phyloP scores from a whole-genome alignment of 1,284 basidiomycete species.

The Ustilago hordei region DNA sequence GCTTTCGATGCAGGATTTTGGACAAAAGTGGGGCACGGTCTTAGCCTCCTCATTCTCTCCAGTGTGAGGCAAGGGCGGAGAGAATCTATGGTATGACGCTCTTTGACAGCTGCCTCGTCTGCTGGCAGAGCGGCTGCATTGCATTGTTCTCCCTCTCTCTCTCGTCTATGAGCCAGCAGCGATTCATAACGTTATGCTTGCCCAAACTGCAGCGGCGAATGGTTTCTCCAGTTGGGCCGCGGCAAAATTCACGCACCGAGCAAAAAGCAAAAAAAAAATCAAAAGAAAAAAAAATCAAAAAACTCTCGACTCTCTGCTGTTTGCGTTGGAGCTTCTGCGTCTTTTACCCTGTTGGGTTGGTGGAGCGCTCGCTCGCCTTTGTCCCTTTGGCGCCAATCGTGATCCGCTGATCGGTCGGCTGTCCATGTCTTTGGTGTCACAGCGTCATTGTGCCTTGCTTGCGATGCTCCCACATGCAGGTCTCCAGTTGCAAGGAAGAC shows the following conservation, averaged over 20 bases:
- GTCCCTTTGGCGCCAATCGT: neutral
- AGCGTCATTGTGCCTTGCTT: slow-evolving; percentile 28
- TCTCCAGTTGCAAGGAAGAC: neutral
- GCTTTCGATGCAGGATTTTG: slow-evolving; percentile 11
- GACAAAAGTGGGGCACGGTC: slow-evolving; percentile 7
- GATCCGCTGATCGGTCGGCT: slow-evolving; percentile 21
- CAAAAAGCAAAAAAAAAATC: neutral
- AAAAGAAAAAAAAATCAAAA: too few species aligned
- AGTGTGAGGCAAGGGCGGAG: slow-evolving; percentile 20
- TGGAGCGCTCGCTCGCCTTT: neutral
- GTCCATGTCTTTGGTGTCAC: neutral
- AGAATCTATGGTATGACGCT: slow-evolving; percentile 8
- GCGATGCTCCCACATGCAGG: neutral
- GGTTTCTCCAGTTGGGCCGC: slow-evolving; percentile 19
- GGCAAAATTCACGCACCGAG: slow-evolving; percentile 15
- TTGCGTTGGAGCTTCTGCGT: neutral
- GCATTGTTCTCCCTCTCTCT: slow-evolving; percentile 10
- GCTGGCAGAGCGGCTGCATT: neutral
- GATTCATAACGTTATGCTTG: slow-evolving; percentile 22
- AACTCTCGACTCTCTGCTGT: too few species aligned
- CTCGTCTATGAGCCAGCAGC: slow-evolving; percentile 13
- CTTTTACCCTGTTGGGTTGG: neutral
- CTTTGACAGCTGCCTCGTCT: slow-evolving; percentile 3
- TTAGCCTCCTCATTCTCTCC: neutral
- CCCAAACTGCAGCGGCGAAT: slow-evolving; percentile 10